phyloP scores from a whole-genome alignment of 495 filamentous ascomycete species.

The Lentithecium fluviatile region DNA sequence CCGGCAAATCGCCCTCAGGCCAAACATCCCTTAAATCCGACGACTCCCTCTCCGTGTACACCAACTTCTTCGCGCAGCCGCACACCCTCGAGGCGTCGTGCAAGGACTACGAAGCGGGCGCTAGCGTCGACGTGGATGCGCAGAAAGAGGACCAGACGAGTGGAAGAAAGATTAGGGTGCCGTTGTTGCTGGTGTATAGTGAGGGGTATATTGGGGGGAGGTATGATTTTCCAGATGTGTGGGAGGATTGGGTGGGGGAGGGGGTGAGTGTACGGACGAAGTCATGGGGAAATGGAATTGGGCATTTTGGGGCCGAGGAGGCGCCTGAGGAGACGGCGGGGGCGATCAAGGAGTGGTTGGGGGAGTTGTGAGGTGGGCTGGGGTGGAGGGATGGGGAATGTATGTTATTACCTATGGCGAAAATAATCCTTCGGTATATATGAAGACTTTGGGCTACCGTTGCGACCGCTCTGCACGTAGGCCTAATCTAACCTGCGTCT shows the following conservation, averaged over 20 bases:
- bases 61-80: slow-evolving; percentile 43
- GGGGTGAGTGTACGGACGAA: slow-evolving; percentile 35
- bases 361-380: too few relatives aligned
- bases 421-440: too few relatives aligned
- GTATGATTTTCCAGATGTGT: slow-evolving; percentile 48
- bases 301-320: slow-evolving; percentile 56
- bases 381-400: too few relatives aligned
- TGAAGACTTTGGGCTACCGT: too few relatives aligned
- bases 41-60: slow-evolving; percentile 44
- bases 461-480: too few relatives aligned
- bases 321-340: slow-evolving; percentile 44
- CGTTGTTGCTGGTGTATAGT: slow-evolving; percentile 49
- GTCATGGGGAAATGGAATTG: slow-evolving; percentile 45
- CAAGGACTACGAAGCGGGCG: slow-evolving; percentile 52
- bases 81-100: slow-evolving; percentile 44
- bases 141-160: slow-evolving; percentile 48
- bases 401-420: too few relatives aligned
- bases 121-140: slow-evolving; percentile 44
- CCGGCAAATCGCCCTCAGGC: slow-evolving; percentile 31
- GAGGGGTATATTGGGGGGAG: slow-evolving; percentile 46
- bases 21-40: slow-evolving; percentile 30
- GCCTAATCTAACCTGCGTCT: too few relatives aligned
- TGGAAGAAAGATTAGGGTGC: slow-evolving; percentile 47
- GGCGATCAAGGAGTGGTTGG: slow-evolving; percentile 28
- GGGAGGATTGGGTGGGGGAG: slow-evolving; percentile 50